phyloP scores from a whole-genome alignment of 2,329 filamentous ascomycete genomes.

The Herpotrichia juniperi region DNA sequence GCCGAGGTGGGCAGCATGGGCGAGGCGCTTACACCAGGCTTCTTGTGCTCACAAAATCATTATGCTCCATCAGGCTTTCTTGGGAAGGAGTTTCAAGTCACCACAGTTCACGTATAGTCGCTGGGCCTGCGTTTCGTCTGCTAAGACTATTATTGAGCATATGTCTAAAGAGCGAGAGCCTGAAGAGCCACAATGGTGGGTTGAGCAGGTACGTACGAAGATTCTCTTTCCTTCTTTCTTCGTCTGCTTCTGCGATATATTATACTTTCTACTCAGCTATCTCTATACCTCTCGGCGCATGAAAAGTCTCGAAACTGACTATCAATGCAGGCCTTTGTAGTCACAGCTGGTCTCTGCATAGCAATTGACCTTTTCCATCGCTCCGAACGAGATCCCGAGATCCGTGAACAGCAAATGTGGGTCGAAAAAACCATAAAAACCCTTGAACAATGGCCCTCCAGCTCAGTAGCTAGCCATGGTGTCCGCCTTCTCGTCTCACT shows the following conservation, averaged over 20 bases:
- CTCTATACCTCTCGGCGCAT: too few species aligned
- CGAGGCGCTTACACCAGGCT: conserved; percentile 45
- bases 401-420: conserved; percentile 28
- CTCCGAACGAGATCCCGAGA: conserved; percentile 25
- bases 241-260: too few species aligned
- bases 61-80: conserved; percentile 52
- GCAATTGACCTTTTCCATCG: conserved; percentile 37
- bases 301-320: too few species aligned
- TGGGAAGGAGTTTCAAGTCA: conserved; percentile 51
- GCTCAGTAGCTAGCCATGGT: conserved; percentile 48
- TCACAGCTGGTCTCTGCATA: conserved; percentile 37
- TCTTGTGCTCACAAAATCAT: conserved; percentile 53
- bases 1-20: conserved; percentile 51
- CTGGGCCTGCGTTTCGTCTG: conserved; percentile 49
- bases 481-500: conserved; percentile 45
- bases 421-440: conserved; percentile 41
- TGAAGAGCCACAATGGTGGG: conserved; percentile 51
- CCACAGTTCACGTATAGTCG: conserved; percentile 50
- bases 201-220: conserved; percentile 33
- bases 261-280: too few species aligned
- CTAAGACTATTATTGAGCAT: conserved; percentile 48
- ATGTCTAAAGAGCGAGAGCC: conserved; percentile 42
- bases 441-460: conserved; percentile 42
- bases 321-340: conserved; percentile 28
- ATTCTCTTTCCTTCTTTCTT: neutral